Evolutionary conservation across 768 basidiomycete genomes (phyloP), one percentile per base, ranked within the genome.

Genomic region (Suillus cothurnatus): DNA sequence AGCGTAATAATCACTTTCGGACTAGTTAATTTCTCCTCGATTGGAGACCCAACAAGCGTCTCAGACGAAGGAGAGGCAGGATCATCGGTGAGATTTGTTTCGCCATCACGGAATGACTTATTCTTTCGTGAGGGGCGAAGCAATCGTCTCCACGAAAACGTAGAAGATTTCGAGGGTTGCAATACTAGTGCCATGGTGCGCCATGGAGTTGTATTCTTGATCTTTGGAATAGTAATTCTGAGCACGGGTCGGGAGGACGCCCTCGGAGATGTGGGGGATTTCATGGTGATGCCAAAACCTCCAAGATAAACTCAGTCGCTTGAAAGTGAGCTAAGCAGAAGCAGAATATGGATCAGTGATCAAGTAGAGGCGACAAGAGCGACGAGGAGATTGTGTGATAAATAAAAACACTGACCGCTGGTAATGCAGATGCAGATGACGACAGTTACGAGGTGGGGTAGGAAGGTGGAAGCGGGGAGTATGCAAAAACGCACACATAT

Each of bases 61-160:
- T 41, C 41, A 19, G 66, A 66, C 21, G 62, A 53, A 19, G 61
- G 19, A 28, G 69, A 71, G 8, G 65, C 34, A 36, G 39, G 7
- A n/a, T 55, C 52, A 12, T 56, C 61, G 26, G 23, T 26, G 15
- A 41, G 17, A 41, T 11, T 7, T 39, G 26, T 38, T 26, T 41
- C 34, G 53, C 36, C 15, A 26, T 61, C 36, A 12, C 34, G 41
- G 9, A n/a, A 34, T 23, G 52, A 23, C 11, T 49, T 11, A 3
- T 28, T 39, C 23, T 55, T 61, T n/a, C 64, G 59, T 17, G n/a
- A 60, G 34, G 68, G 65, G 50, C 57, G 62, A 21, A 68, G 28
- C 4, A 58, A 63, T 1, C 66, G 59, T 19, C 66, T 77, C 68
- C 68, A 76, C 12, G 74, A 66, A 17, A 67, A 61, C 38, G 71